Base-by-base conservation (phyloP, 2,329 filamentous ascomycete genomes). In the Apiospora rasikravindrae region DNA sequence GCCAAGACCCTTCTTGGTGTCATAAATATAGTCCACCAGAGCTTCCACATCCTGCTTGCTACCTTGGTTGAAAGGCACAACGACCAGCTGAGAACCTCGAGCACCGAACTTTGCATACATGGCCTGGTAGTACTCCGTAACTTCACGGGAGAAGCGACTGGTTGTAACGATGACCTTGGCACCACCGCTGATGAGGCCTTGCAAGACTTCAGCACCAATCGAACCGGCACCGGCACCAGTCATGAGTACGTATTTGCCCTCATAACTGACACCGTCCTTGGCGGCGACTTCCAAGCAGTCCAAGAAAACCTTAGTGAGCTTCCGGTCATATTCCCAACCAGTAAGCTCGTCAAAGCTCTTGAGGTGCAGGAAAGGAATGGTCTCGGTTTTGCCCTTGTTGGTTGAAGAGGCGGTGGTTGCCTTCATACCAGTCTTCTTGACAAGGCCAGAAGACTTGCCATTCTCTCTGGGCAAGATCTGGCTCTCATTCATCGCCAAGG, bases 251-350 rank as follows among this genome's bases (percentile, higher is more conserved):
- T 98, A 94, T 88, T 98, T 98, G 85, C 93, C 94, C 81, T 95
- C 90, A 87, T 97, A 99, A 67, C 92, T 96, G 73, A 99, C 91
- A 82, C 96, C 96, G 71, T 90, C 88, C 79, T 91, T 93, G 75
- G 96, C 96, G 76, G 95, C 95, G 75, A 95, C 90, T 85, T 98
- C 95, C 44, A 99, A 85, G 74, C 94, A 95, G 81, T 98, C 94
- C 45, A 99, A 90, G 82, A 99, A 99, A 77, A 95, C 84, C 72
- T 94, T 93, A 33, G 96, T 98, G 72, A 99, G 90, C 87, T 97
- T 98, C 89, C 98, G 99, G 90, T 94, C 98, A 87, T 98, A 99
- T 80, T 98, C 95, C 96, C 96, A 99, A 74, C 96, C 96, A 79
- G 98, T 93, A 74, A 95, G 90, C 70, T 94, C 91, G 84, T 94